A percentile compares a stretch with the other conserved stretches of the same genome.
phyloP scores from a whole-genome alignment of 2,329 filamentous ascomycete genomes.

The Claviceps sp. region DNA sequence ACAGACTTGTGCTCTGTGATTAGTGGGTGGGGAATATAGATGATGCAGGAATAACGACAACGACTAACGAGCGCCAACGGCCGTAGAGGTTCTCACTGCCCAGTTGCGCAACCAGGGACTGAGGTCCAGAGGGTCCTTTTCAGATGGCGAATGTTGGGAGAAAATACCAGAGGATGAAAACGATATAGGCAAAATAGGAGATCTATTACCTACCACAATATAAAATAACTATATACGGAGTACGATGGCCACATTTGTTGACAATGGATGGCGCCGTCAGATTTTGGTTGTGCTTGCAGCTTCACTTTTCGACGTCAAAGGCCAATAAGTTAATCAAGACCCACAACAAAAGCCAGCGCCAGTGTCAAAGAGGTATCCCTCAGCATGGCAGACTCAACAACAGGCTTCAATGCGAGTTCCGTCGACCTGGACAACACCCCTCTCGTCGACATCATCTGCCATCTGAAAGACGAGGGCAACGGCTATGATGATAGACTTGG shows the following conservation, averaged over 20 bases:
- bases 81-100: slow-evolving; percentile 4
- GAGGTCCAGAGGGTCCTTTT: not conserved
- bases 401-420: slow-evolving; percentile 45
- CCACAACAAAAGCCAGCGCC: too few relatives aligned
- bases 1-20: too few relatives aligned
- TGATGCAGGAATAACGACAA: not conserved
- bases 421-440: slow-evolving; percentile 44
- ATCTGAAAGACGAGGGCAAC: slow-evolving; percentile 29
- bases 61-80: not conserved
- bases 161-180: not conserved
- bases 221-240: not conserved
- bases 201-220: not conserved
- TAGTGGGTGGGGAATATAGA: too few relatives aligned
- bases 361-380: not conserved
- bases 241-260: not conserved
- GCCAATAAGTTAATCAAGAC: not conserved
- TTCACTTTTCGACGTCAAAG: not conserved
- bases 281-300: not conserved
- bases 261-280: not conserved
- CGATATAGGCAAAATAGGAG: not conserved
- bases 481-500: slow-evolving; percentile 49
- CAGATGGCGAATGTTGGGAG: not conserved
- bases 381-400: slow-evolving; percentile 12
- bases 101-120: not conserved
- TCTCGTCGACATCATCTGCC: slow-evolving; percentile 30